Percentiles rank a stretch among this genome's conserved stretches.
Conservation (phyloP, 139 green algal genomes). For the Pseudopediastrum boryanum region DNA sequence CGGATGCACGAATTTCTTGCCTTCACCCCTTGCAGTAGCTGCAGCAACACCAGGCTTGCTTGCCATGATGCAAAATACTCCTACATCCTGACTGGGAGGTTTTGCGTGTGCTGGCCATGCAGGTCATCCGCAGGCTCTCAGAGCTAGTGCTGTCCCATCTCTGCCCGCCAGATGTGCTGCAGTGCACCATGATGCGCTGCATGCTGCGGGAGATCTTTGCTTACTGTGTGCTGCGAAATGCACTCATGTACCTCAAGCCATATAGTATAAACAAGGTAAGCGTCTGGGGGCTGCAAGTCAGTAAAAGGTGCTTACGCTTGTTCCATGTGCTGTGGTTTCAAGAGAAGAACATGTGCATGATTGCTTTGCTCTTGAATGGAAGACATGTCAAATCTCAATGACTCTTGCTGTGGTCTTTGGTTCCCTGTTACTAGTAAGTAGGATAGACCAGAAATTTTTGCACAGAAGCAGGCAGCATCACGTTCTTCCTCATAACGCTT, state of each 20-base stretch:
- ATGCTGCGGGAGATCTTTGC: constrained; percentile 72
- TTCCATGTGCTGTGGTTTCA: no score
- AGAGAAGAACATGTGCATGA: background rate
- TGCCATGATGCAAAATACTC: no score
- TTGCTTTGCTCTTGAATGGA: background rate
- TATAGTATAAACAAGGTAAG: constrained; percentile 63
- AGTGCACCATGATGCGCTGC: constrained; percentile 42
- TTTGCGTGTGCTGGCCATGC: no score
- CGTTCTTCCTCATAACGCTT: no score
- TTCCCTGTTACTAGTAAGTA: background rate
- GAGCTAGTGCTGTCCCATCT: constrained; percentile 59
- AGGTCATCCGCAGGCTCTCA: constrained; percentile 55
- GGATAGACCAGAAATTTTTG: no score
- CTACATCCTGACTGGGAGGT: no score
- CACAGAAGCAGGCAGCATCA: no score
- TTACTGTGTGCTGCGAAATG: constrained; percentile 58
- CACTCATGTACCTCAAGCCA: constrained; percentile 60
- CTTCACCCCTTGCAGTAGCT: no score
- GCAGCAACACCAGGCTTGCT: no score
- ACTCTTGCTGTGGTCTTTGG: background rate
- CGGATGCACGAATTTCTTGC: no score
- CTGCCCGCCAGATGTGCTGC: constrained; percentile 51
- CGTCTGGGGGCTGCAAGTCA: background rate
- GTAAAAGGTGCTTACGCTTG: background rate
- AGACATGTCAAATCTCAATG: background rate